Percentiles rank a stretch among this genome's conserved stretches.
These are phyloP conservation scores for Aspergillus puulaauensis DNA, from an alignment of 2,329 filamentous ascomycete species.

Conservation along the genomic window DNA sequence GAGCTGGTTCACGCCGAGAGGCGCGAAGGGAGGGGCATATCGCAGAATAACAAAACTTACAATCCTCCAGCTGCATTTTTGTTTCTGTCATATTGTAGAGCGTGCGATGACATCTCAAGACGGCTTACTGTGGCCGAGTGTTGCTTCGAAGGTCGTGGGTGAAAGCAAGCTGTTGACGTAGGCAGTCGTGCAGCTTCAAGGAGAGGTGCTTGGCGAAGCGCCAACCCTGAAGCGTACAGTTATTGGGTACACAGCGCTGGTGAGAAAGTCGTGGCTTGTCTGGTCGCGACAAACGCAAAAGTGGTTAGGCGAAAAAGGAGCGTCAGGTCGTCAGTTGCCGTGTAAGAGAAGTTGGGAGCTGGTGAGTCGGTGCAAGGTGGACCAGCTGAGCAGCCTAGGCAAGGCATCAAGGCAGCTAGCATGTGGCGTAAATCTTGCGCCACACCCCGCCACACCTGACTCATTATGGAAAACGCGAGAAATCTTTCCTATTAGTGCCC, in stretches of 20 bases:
- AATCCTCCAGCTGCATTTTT: slow-evolving; percentile 88
- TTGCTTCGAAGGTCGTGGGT: slow-evolving; percentile 22
- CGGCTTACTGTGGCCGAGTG: slow-evolving; percentile 20
- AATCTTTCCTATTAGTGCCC: slow-evolving; percentile 8
- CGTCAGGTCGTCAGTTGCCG: not conserved
- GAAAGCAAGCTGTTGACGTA: slow-evolving; percentile 18
- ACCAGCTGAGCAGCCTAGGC: not conserved
- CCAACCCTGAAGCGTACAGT: slow-evolving; percentile 25
- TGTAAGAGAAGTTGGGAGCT: not conserved
- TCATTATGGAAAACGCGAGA: slow-evolving; percentile 11
- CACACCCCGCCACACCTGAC: not conserved
- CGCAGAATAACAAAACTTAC: slow-evolving; percentile 50
- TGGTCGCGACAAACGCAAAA: slow-evolving; percentile 1
- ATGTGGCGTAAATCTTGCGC: not conserved
- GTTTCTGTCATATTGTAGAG: slow-evolving; percentile 67
- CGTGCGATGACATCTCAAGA: slow-evolving; percentile 61
- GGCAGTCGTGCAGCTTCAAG: slow-evolving; percentile 27
- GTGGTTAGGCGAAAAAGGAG: slow-evolving; percentile 2
- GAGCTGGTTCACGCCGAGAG: slow-evolving; percentile 10
- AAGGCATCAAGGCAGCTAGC: not conserved
- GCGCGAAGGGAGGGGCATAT: not conserved
- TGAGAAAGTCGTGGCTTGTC: slow-evolving; percentile 2
- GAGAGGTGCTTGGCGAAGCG: slow-evolving; percentile 26
- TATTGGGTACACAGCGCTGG: not conserved
- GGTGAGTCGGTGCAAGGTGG: not conserved